Base-by-base conservation (phyloP, 108 stramenopile species). In the Cylindrotheca fusiformis region DNA sequence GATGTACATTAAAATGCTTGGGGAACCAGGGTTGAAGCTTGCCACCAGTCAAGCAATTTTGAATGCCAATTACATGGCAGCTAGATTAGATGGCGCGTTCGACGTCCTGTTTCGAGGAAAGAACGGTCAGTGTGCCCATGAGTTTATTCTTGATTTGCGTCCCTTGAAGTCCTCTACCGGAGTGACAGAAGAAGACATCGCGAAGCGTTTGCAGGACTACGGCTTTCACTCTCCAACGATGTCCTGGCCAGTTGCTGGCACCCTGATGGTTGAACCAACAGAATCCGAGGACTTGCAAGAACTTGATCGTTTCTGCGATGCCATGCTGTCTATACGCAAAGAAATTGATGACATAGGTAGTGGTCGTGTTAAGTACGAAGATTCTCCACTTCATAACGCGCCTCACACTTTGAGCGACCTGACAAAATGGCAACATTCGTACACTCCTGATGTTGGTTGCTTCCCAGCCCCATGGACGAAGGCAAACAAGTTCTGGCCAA, bases 1-100 rank as follows among this genome's bases (percentile, higher is more conserved):
- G 97, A 98, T 99, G 97, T 99, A 98, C 81, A 97, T 99, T 59
- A 97, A 97, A 66, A 98, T 99, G 97, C 80, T 96, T 51, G 97
- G 97, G 26, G 80, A 85, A 45, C 86, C 88, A 32, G 98, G 98
- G 30, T 75, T 99, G 18, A 91, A 84, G 70, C 69, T 81, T 49
- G 85, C 96, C n/a, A 96, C 96, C 5, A 72, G 82, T 41, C 58
- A 88, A 55, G 99, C 99, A 26, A 99, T 99, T 77, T 79, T 99
- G 75, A 98, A 98, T 76, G 99, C 99, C 18, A 99, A 99, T 83
- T 99, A 99, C 95, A 96, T 99, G 94, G 95, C 97, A 22, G 88
- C 90, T 25, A 76, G 96, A 25, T 84, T 99, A 44, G 84, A 84
- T 61, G 89, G 92, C 29, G 89, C 93, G 26, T 99, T 75, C 63